Evolutionary conservation across 257 asterid genomes (phyloP).

Genomic region (Salvia miltiorrhiza): DNA sequence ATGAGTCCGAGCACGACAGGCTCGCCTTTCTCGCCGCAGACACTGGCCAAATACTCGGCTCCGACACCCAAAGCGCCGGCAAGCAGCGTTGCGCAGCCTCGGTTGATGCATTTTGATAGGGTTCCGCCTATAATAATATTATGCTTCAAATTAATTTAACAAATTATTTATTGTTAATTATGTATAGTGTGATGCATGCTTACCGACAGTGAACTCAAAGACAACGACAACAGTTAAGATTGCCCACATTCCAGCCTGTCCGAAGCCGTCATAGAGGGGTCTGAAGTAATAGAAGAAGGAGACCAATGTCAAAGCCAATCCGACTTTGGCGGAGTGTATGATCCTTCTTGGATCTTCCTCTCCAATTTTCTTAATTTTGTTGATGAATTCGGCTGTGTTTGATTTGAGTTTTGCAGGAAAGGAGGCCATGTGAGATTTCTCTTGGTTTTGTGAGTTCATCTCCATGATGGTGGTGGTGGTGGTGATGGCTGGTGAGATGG

Average conservation of each 20-base stretch:
- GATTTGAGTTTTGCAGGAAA: slow-evolving; percentile 16
- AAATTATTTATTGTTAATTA: too few relatives aligned
- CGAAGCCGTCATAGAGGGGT: slow-evolving; percentile 61
- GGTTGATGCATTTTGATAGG: slow-evolving; percentile 55
- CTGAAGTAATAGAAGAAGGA: slow-evolving; percentile 58
- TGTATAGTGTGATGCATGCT: neutral
- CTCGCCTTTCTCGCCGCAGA: slow-evolving; percentile 60
- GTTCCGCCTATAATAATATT: slow-evolving; percentile 52
- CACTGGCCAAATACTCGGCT: slow-evolving; percentile 62
- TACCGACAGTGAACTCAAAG: slow-evolving; percentile 72
- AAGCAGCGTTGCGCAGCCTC: slow-evolving; percentile 66
- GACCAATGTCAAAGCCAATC: slow-evolving; percentile 54
- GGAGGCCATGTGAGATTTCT: slow-evolving; percentile 23
- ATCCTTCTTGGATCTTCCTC: slow-evolving; percentile 68
- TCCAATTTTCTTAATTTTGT: slow-evolving; percentile 35
- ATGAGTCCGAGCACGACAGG: slow-evolving; percentile 59
- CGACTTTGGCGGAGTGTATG: slow-evolving; percentile 55
- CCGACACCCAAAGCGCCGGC: slow-evolving; percentile 80
- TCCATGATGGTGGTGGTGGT: slow-evolving; percentile 23
- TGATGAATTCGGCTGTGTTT: slow-evolving; percentile 4
- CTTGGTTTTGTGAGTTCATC: slow-evolving; percentile 24
- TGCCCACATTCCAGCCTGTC: slow-evolving; percentile 81
- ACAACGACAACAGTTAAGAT: slow-evolving; percentile 65
- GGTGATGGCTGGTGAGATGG: too few relatives aligned
- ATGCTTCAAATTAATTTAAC: too few relatives aligned